Evolutionary conservation across 2,329 filamentous ascomycete species (phyloP).

Genomic region (Trichoderma koningiopsis): DNA sequence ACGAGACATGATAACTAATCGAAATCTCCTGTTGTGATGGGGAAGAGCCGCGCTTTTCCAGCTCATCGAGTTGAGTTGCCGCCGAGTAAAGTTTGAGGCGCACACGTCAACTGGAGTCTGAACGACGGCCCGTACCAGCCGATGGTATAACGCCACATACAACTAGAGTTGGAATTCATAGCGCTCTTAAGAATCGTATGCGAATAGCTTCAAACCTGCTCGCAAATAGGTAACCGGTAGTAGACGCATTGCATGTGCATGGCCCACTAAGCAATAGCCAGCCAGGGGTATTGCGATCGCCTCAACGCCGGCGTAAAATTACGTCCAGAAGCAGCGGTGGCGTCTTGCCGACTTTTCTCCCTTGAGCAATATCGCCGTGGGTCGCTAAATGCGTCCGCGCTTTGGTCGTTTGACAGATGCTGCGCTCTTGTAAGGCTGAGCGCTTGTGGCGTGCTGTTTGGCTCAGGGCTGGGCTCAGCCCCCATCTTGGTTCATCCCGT

Average conservation of each 20-base stretch:
- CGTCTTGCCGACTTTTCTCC: not conserved
- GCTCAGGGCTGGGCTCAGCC: not conserved
- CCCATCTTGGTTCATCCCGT: not conserved
- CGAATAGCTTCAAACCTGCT: constrained; percentile 5
- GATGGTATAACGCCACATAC: constrained; percentile 11
- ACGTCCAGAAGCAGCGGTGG: constrained; percentile 4
- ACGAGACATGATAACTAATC: not conserved
- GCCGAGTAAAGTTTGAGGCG: not conserved
- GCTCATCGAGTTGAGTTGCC: not conserved
- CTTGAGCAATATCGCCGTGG: constrained; percentile 1
- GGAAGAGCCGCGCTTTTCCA: not conserved
- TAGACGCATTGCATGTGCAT: not conserved
- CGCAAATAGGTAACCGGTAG: not conserved
- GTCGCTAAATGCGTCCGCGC: not conserved
- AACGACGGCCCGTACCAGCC: constrained; percentile 3
- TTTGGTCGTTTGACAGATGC: not conserved
- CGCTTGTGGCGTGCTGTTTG: constrained; percentile 6
- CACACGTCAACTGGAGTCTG: not conserved
- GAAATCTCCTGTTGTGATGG: not conserved
- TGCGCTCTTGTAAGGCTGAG: constrained; percentile 8
- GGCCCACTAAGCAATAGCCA: not conserved
- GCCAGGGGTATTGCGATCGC: constrained; percentile 3
- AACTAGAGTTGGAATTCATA: not conserved
- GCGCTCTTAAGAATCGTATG: not conserved
- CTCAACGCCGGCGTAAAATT: not conserved